phyloP scores from a whole-genome alignment of 306 rosid genomes.

The Lablab purpureus region DNA sequence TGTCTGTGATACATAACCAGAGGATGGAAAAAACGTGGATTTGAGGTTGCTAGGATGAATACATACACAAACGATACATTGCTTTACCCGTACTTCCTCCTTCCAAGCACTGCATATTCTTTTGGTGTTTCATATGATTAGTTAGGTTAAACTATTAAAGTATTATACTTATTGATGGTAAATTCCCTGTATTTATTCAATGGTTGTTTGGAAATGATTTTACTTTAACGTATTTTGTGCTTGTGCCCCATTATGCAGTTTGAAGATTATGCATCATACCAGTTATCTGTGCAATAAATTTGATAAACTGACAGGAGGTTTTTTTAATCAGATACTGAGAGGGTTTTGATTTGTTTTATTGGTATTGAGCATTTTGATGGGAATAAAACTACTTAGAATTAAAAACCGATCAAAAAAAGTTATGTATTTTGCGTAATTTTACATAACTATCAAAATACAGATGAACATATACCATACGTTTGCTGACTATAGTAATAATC shows the following conservation, averaged over 20 bases:
- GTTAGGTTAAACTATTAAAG: conserved; percentile 10
- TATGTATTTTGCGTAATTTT: no score
- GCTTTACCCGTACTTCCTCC: conserved; percentile 37
- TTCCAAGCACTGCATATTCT: conserved; percentile 37
- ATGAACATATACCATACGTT: no score
- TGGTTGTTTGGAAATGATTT: background rate
- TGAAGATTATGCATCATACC: no score
- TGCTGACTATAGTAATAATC: no score
- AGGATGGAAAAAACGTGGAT: conserved; percentile 89
- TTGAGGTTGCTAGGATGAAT: conserved; percentile 86
- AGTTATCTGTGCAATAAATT: no score
- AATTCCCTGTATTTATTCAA: conserved; percentile 42
- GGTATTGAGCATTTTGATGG: no score
- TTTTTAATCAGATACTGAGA: no score
- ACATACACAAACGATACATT: conserved; percentile 85
- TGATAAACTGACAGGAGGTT: no score
- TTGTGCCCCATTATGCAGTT: conserved; percentile 27
- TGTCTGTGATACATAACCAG: conserved; percentile 55
- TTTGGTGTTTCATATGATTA: conserved; percentile 32
- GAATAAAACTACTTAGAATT: no score
- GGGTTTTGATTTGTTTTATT: no score
- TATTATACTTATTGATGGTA: conserved; percentile 16
- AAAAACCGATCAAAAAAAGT: no score
- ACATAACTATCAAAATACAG: no score
- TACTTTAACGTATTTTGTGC: conserved; percentile 23